These are phyloP conservation scores for Lactarius sp. DNA, from an alignment of 768 basidiomycete genomes.

Conservation along the genomic window DNA sequence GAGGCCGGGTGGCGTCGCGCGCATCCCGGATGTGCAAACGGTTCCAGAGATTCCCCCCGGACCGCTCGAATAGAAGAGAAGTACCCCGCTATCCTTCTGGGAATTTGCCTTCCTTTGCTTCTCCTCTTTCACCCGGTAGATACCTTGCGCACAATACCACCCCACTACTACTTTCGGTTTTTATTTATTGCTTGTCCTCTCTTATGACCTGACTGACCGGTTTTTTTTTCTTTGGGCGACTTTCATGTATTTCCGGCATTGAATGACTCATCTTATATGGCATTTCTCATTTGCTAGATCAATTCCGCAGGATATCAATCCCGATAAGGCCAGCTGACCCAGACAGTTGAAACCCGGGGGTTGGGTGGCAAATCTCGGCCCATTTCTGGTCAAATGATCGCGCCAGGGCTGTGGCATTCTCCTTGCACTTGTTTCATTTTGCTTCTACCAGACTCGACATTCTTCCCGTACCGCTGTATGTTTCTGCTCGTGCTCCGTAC, in stretches of 20 bases:
- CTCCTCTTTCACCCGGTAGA: constrained; percentile 23
- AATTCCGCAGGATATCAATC: no score
- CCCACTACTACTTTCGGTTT: background rate
- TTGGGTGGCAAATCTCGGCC: no score
- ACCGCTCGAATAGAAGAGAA: constrained; percentile 6
- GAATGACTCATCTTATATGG: background rate
- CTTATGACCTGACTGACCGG: constrained; percentile 2
- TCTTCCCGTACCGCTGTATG: no score
- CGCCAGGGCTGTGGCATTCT: no score
- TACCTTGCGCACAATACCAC: constrained; percentile 32
- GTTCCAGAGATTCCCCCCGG: constrained; percentile 29
- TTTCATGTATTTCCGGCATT: background rate
- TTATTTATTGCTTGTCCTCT: constrained; percentile 1
- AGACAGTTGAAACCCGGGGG: no score
- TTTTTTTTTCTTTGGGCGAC: constrained; percentile 1
- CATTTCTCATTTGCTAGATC: background rate
- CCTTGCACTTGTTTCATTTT: no score
- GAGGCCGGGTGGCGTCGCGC: constrained; percentile 40
- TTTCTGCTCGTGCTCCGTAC: no score
- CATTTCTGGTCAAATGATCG: no score
- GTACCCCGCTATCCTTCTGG: background rate
- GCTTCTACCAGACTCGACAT: no score
- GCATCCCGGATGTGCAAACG: constrained; percentile 30
- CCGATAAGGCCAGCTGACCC: no score
- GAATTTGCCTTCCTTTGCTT: background rate